Base-by-base conservation (phyloP, 2,329 filamentous ascomycete genomes). In the Aspergillus sergii region DNA sequence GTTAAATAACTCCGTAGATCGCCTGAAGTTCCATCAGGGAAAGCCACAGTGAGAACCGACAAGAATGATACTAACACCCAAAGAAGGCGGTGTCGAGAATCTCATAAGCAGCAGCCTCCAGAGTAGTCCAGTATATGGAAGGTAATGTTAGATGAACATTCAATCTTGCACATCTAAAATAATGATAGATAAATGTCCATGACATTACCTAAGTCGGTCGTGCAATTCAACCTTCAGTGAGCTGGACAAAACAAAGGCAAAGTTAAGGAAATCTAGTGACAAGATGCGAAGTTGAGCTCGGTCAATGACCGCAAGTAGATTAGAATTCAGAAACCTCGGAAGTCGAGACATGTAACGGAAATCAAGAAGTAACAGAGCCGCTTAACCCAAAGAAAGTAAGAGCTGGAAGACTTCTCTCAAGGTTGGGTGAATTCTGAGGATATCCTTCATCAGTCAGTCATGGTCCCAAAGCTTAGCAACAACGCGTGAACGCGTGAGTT, bases 401-500 rank as follows among this genome's bases (percentile, higher is more conserved):
- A 10, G 14, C 6, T 16, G 8, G 39, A 41, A n/a, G 16, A 41
- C 12, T 41, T 41, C 16, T 16, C 16, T 41, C 39, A 4, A n/a
- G 39, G 7, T 9, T n/a, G 8, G 12, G 23, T 48, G 23, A 28
- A 16, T 28, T 14, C 16, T 16, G 23, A 39, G 14, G 32, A 23
- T 23, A 55, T 19, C n/a, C 14, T 19, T 11, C 14, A 26, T 23
- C n/a, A 26, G 30, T 36, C 12, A 21, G 19, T n/a, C 19, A 34
- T n/a, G n/a, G 19, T 30, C 50, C 50, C 5, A 34, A 26, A 3
- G 12, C 43, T 59, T 48, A 19, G 30, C 41, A 39, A 23, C 21
- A 19, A 59, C 58, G 36, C 58, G 58, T 60, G 58, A 45, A 45
- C 48, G 36, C 58, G 46, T 21, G 7, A 7, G 36, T 21, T 28